phyloP scores from a whole-genome alignment of 2,329 filamentous ascomycete genomes.

The Simplicillium aogashimaense region DNA sequence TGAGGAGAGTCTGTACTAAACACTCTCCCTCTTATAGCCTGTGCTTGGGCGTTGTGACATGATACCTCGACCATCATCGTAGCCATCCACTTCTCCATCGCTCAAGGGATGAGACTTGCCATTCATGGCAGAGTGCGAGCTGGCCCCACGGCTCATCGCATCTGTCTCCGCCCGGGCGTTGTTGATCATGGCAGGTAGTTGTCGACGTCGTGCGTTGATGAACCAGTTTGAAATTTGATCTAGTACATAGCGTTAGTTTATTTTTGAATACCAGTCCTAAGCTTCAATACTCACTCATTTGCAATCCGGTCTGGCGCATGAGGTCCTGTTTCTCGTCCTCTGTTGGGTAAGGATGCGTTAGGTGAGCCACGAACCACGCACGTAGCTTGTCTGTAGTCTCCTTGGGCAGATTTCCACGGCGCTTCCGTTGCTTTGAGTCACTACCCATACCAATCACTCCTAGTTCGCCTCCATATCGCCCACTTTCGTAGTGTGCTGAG shows the following conservation, averaged over 20 bases:
- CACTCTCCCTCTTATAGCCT: not conserved
- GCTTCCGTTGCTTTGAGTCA: conserved; percentile 46
- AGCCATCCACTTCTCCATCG: conserved; percentile 2
- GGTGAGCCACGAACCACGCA: conserved; percentile 68
- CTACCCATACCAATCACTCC: conserved; percentile 23
- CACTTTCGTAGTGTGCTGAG: conserved; percentile 27
- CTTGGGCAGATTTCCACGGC: conserved; percentile 83
- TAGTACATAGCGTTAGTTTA: conserved; percentile 15
- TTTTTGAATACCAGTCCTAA: conserved; percentile 4
- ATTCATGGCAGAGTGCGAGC: not conserved
- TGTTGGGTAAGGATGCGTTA: conserved; percentile 75
- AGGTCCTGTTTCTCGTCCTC: conserved; percentile 82
- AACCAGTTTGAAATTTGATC: conserved; percentile 74
- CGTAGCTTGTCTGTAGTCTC: conserved; percentile 75
- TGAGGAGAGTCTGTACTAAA: not conserved
- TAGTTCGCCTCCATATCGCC: conserved; percentile 27
- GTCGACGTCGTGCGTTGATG: conserved; percentile 64
- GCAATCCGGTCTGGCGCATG: conserved; percentile 65
- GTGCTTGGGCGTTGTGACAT: not conserved
- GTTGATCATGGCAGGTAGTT: conserved; percentile 50
- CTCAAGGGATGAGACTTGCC: not conserved
- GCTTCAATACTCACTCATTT: conserved; percentile 56
- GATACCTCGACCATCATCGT: conserved; percentile 4
- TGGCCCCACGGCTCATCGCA: conserved; percentile 26
- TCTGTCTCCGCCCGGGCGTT: conserved; percentile 43